phyloP scores from a whole-genome alignment of 306 rosid species.

The Dicorynia guianensis region DNA sequence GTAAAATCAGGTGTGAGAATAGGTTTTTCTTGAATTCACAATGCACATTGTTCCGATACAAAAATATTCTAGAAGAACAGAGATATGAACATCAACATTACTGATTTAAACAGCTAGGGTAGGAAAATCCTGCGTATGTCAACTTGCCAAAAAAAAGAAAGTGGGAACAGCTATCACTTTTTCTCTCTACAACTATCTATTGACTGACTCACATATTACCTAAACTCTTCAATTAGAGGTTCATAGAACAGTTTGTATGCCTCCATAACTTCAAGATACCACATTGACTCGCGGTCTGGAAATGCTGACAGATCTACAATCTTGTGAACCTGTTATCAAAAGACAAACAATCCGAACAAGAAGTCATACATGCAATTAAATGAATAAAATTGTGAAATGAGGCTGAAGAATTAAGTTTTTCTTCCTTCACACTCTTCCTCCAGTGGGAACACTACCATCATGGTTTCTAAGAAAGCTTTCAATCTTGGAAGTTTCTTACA shows the following conservation, averaged over 20 bases:
- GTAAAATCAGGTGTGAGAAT: no score
- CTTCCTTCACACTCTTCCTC: slow-evolving; percentile 11
- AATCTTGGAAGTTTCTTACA: background rate
- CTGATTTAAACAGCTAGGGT: background rate
- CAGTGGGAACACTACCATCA: slow-evolving; percentile 12
- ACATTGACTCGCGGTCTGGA: slow-evolving; percentile 87
- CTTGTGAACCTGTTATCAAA: slow-evolving; percentile 73
- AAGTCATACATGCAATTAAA: background rate
- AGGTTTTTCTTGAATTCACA: no score
- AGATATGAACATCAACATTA: slow-evolving; percentile 15
- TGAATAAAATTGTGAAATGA: background rate
- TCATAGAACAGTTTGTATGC: slow-evolving; percentile 80
- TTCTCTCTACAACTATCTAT: background rate
- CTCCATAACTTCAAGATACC: slow-evolving; percentile 94
- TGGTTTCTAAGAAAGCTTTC: background rate
- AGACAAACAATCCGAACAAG: background rate
- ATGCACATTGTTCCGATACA: slow-evolving; percentile 16
- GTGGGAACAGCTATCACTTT: slow-evolving; percentile 4
- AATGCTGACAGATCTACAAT: slow-evolving; percentile 83
- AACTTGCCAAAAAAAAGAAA: slow-evolving; percentile 23
- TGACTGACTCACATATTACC: slow-evolving; percentile 20
- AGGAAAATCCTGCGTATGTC: background rate
- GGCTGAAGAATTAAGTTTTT: background rate
- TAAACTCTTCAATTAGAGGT: slow-evolving; percentile 65
- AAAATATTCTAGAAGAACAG: background rate